Conservation (phyloP, 805 yeast genomes). For the Saccharomycopsis fermentans region DNA sequence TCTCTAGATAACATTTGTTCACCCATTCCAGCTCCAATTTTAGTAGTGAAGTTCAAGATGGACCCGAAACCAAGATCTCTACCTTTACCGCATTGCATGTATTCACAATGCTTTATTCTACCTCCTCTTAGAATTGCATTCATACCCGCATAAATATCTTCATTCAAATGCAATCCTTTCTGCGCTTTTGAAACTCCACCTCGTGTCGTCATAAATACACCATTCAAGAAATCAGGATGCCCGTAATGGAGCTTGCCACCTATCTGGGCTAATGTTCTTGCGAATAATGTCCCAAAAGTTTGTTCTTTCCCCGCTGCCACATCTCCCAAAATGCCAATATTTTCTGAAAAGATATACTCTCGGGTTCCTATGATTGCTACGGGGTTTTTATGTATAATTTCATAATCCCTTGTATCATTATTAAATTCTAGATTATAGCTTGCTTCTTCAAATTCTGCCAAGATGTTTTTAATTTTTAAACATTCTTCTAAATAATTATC, state of each 20-base stretch:
- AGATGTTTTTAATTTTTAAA: conserved; percentile 60
- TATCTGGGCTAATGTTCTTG: conserved; percentile 70
- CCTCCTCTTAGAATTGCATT: conserved; percentile 72
- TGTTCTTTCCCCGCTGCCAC: conserved; percentile 86
- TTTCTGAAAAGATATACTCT: conserved; percentile 76
- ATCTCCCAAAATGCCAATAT: conserved; percentile 73
- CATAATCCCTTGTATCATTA: conserved; percentile 26
- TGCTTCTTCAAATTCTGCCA: conserved; percentile 66
- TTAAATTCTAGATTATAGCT: conserved; percentile 6
- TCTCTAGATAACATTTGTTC: conserved; percentile 79
- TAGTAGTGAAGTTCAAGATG: conserved; percentile 70
- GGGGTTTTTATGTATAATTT: conserved; percentile 36
- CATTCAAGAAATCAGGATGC: conserved; percentile 74
- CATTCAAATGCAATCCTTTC: conserved; percentile 72
- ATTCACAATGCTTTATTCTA: conserved; percentile 75
- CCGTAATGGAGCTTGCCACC: conserved; percentile 84
- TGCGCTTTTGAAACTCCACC: conserved; percentile 86
- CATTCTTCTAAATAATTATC: conserved; percentile 79
- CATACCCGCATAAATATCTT: conserved; percentile 83
- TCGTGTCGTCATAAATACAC: conserved; percentile 69
- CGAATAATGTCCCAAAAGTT: conserved; percentile 76
- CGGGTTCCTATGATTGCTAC: conserved; percentile 80
- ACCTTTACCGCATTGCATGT: conserved; percentile 80
- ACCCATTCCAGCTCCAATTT: conserved; percentile 88
- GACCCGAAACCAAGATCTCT: conserved; percentile 80